A percentile compares a stretch with the other conserved stretches of the same genome.
Conservation (phyloP, 257 asterid genomes). For the Penstemon barbatus region DNA sequence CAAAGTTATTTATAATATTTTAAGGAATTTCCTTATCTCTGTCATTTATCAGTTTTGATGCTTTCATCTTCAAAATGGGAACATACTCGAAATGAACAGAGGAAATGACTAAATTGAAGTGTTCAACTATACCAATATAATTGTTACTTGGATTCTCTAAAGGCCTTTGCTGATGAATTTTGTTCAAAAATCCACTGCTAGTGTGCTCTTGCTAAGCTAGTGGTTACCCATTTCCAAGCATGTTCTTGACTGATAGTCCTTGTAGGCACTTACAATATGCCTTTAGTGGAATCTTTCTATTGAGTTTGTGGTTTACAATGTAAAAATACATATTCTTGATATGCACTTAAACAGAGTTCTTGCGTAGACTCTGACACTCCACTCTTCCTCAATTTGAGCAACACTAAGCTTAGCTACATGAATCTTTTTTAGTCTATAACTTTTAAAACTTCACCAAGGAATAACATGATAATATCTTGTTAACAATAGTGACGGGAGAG, state of each 20-base stretch:
- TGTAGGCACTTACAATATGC: not conserved
- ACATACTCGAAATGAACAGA: not conserved
- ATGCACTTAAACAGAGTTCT: slow-evolving; percentile 3
- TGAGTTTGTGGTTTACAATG: not conserved
- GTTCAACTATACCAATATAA: not conserved
- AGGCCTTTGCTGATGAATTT: not conserved
- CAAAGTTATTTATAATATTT: too few species aligned
- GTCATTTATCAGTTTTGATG: too few species aligned
- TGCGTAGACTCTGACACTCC: not conserved
- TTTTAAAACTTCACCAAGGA: not conserved
- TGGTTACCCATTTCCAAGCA: not conserved
- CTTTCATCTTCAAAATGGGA: too few species aligned
- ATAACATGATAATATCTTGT: not conserved
- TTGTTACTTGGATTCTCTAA: not conserved
- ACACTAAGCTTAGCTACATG: slow-evolving; percentile 2
- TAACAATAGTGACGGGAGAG: not conserved
- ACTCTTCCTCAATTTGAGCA: not conserved
- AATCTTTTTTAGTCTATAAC: not conserved
- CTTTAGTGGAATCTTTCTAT: not conserved
- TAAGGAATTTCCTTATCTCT: too few species aligned
- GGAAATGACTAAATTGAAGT: not conserved
- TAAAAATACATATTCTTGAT: not conserved
- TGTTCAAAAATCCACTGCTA: not conserved
- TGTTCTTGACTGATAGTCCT: too few species aligned
- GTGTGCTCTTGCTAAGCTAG: not conserved